Conservation (phyloP, 306 rosid genomes). For the Mimosa pudica region DNA sequence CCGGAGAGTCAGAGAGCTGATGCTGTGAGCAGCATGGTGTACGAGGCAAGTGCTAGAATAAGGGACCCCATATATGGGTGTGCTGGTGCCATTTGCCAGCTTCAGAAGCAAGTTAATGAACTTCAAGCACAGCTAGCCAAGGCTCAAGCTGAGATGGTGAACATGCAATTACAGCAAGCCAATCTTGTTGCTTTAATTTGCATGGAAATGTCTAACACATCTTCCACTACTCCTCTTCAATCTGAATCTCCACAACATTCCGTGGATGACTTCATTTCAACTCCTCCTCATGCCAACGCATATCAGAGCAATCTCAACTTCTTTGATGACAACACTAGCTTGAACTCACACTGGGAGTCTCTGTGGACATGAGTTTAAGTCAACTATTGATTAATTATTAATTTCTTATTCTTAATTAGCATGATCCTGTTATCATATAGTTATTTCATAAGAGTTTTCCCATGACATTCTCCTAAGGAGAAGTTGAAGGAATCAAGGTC, state of each 20-base stretch:
- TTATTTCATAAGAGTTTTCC: constrained; percentile 30
- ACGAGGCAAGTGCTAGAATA: constrained; percentile 90
- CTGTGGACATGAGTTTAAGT: constrained; percentile 61
- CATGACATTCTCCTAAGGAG: constrained; percentile 69
- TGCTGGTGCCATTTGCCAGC: constrained; percentile 89
- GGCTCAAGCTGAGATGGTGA: constrained; percentile 80
- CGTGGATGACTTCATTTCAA: constrained; percentile 45
- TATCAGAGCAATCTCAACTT: constrained; percentile 41
- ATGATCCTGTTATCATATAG: not conserved
- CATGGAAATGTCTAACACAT: constrained; percentile 69
- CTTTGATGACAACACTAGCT: constrained; percentile 54
- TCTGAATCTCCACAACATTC: constrained; percentile 53
- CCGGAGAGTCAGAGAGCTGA: constrained; percentile 92
- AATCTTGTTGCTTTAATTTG: constrained; percentile 74
- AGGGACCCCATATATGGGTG: constrained; percentile 88
- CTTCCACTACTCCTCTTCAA: constrained; percentile 32
- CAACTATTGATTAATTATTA: not conserved
- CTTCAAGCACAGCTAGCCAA: constrained; percentile 92
- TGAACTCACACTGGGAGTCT: constrained; percentile 68
- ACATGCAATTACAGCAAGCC: constrained; percentile 82
- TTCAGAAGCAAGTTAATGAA: constrained; percentile 77
- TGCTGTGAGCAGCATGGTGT: constrained; percentile 95
- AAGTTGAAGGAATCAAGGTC: constrained; percentile 38
- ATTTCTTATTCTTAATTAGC: not conserved
- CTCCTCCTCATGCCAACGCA: constrained; percentile 30